These are phyloP conservation scores for Fusarium subtropicale DNA, from an alignment of 2,329 filamentous ascomycete species.

Conservation along the genomic window DNA sequence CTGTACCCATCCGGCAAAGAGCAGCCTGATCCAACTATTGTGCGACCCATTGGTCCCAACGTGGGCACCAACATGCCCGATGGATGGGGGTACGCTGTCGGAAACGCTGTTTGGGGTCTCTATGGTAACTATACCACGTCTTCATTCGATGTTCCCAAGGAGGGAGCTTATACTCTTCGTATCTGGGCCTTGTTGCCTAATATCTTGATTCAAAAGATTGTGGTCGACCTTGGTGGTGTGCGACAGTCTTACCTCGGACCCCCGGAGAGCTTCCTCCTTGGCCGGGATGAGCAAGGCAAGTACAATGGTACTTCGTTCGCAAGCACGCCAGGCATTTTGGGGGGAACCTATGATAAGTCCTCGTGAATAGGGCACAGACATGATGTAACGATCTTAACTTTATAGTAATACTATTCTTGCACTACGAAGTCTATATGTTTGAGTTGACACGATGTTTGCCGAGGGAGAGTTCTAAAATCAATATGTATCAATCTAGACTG, in stretches of 20 bases:
- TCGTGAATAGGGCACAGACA: background rate
- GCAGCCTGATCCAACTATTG: conserved; percentile 20
- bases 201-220: conserved; percentile 66
- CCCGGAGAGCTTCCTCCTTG: conserved; percentile 62
- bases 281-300: conserved; percentile 15
- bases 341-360: background rate
- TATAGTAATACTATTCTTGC: background rate
- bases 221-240: conserved; percentile 67
- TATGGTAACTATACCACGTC: conserved; percentile 59
- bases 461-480: too few relatives aligned
- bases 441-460: too few relatives aligned
- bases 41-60: conserved; percentile 31
- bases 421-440: background rate
- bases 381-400: background rate
- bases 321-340: conserved; percentile 9
- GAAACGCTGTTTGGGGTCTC: conserved; percentile 60
- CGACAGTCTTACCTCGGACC: conserved; percentile 66
- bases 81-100: conserved; percentile 50
- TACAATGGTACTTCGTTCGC: conserved; percentile 33
- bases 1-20: conserved; percentile 56
- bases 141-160: conserved; percentile 54
- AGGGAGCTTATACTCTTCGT: conserved; percentile 61
- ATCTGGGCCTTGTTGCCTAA: conserved; percentile 65
- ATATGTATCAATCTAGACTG: too few relatives aligned
- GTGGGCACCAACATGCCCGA: conserved; percentile 28